These are phyloP conservation scores for Leccinum incarnatum DNA, from an alignment of 768 basidiomycete genomes.

Conservation along the genomic window DNA sequence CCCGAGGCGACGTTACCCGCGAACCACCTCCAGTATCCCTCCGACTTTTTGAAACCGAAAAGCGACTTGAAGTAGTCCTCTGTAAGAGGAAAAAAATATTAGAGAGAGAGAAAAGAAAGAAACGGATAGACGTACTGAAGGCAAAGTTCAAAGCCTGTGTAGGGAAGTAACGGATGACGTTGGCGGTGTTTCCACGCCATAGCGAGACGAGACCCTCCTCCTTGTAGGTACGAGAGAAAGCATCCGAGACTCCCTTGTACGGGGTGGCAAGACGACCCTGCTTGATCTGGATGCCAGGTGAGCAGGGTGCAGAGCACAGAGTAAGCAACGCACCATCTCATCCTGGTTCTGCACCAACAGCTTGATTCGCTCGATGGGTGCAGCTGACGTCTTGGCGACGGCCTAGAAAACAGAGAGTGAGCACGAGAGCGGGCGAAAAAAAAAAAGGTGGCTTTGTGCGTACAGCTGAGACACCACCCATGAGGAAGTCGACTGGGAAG, in stretches of 20 bases:
- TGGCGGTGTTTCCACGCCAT: conserved; percentile 99
- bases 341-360: conserved; percentile 98
- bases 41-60: conserved; percentile 97
- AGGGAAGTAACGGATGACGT: conserved; percentile 99
- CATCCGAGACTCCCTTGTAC: conserved; percentile 95
- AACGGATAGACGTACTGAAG: conserved; percentile 72
- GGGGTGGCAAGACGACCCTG: conserved; percentile 95
- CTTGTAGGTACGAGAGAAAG: conserved; percentile 86
- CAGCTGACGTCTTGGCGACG: conserved; percentile 97
- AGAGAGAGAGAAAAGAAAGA: background rate
- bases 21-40: conserved; percentile 99
- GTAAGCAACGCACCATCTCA: conserved; percentile 79
- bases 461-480: conserved; percentile 94
- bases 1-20: conserved; percentile 97
- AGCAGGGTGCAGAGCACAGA: conserved; percentile 2
- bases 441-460: conserved; percentile 27
- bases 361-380: conserved; percentile 99
- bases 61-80: conserved; percentile 99
- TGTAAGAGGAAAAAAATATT: conserved; percentile 12
- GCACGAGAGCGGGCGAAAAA: background rate
- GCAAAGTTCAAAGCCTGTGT: conserved; percentile 99
- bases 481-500: conserved; percentile 80
- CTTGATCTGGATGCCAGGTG: conserved; percentile 70
- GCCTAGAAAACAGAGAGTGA: conserved; percentile 53
- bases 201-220: conserved; percentile 95